Percentiles rank a stretch among this genome's conserved stretches.
Conservation (phyloP, 139 green algal genomes). For the Mychonastes homosphaera region DNA sequence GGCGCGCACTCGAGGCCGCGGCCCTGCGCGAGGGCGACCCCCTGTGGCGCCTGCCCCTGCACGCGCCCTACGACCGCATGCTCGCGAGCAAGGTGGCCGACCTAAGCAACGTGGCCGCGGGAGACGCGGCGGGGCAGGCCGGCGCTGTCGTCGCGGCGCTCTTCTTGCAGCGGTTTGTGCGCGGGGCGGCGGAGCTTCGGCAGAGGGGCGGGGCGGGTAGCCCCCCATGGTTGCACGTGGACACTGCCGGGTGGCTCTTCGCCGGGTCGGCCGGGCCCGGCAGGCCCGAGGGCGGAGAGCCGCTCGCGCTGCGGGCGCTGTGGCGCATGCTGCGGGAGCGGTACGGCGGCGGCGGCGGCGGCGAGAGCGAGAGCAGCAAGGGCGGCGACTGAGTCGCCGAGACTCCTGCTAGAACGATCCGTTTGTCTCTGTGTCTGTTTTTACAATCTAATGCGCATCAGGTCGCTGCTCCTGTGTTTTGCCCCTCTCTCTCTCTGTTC, state of each 20-base stretch:
- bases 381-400: too few relatives aligned
- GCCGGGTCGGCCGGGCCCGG: conserved; percentile 15
- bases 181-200: not conserved
- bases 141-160: conserved; percentile 48
- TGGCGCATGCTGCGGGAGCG: conserved; percentile 23
- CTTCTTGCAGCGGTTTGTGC: conserved; percentile 42
- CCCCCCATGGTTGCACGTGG: conserved; percentile 51
- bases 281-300: conserved; percentile 53
- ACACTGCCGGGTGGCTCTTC: conserved; percentile 35
- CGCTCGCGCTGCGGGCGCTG: conserved; percentile 41
- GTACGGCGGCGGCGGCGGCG: conserved; percentile 18
- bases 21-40: conserved; percentile 32
- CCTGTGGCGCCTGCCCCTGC: conserved; percentile 56
- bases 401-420: too few relatives aligned
- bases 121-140: conserved; percentile 7
- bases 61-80: conserved; percentile 26
- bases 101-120: conserved; percentile 2
- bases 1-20: conserved; percentile 25
- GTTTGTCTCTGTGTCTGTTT: too few relatives aligned
- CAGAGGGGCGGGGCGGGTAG: not conserved
- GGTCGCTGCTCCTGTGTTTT: too few relatives aligned
- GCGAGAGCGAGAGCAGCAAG: too few relatives aligned
- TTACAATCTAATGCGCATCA: too few relatives aligned
- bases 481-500: too few relatives aligned
- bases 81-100: conserved; percentile 47